Evolutionary conservation across 495 filamentous ascomycete genomes (phyloP), one percentile per base, ranked within the genome.

Genomic region (Aspergillus saccharolyticus): DNA sequence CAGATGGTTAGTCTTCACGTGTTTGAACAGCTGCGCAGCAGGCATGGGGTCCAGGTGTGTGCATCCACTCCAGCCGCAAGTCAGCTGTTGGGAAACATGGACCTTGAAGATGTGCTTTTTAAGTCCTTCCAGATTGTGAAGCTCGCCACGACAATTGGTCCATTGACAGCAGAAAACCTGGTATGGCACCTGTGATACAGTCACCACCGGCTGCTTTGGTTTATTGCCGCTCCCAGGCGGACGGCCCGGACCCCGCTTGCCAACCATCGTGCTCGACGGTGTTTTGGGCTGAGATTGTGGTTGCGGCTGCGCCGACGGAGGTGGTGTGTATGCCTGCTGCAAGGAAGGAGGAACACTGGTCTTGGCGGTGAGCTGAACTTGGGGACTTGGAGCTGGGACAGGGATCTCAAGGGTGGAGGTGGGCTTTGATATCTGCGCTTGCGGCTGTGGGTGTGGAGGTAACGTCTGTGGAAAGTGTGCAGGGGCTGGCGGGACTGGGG

Each of bases 71-170:
- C 76, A 79, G 19, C 45, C 58, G 50, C 76, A 79, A 15, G 28
- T 58, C 42, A 64, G 67, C 58, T 47, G 63, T 39, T 70, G 57
- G 1, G 66, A 65, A 4, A 74, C 63, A 43, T 78, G 89, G 5
- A 84, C 70, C 53, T 85, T 80, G 28, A 76, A 61, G 19, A 92
- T 64, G 65, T 95, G 90, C 53, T 79, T 81, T 54, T 83, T 81
- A 19, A 94, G 75, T 0, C 84, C 84, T 2, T 85, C 80, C 30
- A 90, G 65, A 64, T 91, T 92, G 60, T 93, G 89, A 3, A 94
- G 74, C 64, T 90, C 80, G 0, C 85, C 83, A 5, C 76, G 75
- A 63, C 90, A 95, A 8, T 71, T 67, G 42, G 77, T 65, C 89
- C 88, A 91, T 33, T 72, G 61, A 66, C 89, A 92, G 42, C 75